Percentiles rank a stretch among this genome's conserved stretches.
phyloP scores from a whole-genome alignment of 345 rosid species.

The Sapria himalayana region DNA sequence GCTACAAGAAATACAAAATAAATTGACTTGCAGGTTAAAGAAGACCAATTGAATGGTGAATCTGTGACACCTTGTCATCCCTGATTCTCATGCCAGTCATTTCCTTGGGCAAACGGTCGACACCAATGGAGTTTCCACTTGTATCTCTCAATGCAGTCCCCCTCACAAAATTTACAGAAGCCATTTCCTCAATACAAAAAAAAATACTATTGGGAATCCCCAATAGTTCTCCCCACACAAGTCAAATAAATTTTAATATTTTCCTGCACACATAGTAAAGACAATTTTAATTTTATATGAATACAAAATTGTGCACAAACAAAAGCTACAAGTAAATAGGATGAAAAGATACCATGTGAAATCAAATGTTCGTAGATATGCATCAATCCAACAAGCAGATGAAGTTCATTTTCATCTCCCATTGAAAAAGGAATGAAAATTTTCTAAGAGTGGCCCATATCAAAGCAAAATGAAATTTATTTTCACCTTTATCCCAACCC shows the following conservation, averaged over 20 bases:
- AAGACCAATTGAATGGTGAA: neutral
- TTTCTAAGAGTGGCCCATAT: no score
- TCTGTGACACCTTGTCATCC: constrained; percentile 47
- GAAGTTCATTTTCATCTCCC: no score
- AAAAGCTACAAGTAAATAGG: no score
- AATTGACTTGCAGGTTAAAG: neutral
- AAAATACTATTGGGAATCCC: neutral
- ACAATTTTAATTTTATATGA: no score
- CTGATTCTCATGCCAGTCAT: constrained; percentile 83
- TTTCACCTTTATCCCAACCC: no score
- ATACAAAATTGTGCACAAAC: no score
- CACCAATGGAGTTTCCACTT: constrained; percentile 26
- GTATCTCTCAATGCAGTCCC: constrained; percentile 35
- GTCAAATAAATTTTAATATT: constrained; percentile 1
- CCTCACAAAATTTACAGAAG: constrained; percentile 37
- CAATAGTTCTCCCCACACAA: constrained; percentile 4
- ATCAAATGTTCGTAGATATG: no score
- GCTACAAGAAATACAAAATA: neutral
- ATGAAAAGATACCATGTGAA: no score
- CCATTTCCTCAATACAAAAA: constrained; percentile 19
- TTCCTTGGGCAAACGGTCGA: constrained; percentile 67
- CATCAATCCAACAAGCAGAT: no score
- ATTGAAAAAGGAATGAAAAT: no score
- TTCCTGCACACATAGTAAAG: constrained; percentile 7
- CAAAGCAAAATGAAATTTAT: no score